Evolutionary conservation across 2,329 filamentous ascomycete genomes (phyloP).

Genomic region (Zymoseptoria passerinii): DNA sequence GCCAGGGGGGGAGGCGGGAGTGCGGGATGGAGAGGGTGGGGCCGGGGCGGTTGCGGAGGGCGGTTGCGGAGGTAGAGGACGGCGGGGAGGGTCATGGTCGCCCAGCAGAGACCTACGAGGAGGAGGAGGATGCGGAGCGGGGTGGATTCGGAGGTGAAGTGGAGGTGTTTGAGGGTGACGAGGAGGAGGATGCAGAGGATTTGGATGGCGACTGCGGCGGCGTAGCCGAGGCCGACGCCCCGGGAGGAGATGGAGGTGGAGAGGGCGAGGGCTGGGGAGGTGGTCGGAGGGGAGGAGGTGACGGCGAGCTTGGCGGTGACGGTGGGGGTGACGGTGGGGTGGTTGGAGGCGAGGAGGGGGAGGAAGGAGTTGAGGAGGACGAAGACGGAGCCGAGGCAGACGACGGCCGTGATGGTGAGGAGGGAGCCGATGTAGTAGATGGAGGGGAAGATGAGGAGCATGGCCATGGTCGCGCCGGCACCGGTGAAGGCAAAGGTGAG

Average conservation of each 20-base stretch:
- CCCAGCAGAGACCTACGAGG: constrained; percentile 81
- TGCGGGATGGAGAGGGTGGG: constrained; percentile 56
- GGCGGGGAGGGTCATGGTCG: constrained; percentile 73
- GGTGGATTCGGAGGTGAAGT: constrained; percentile 64
- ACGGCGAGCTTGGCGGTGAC: not conserved
- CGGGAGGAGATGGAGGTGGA: constrained; percentile 81
- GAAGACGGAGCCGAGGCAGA: constrained; percentile 87
- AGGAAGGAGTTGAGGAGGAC: constrained; percentile 92
- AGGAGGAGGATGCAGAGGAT: constrained; percentile 68
- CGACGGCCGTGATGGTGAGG: constrained; percentile 77
- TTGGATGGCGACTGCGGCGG: constrained; percentile 72
- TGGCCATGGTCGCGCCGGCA: constrained; percentile 68
- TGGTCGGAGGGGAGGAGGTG: not conserved
- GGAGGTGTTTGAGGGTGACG: constrained; percentile 43
- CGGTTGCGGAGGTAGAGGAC: constrained; percentile 64
- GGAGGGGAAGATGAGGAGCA: constrained; percentile 64
- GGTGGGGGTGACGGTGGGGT: constrained; percentile 46
- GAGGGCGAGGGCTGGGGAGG: constrained; percentile 60
- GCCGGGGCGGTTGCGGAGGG: constrained; percentile 54
- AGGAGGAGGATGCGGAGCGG: constrained; percentile 75
- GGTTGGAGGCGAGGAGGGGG: constrained; percentile 75
- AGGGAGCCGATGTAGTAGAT: constrained; percentile 73
- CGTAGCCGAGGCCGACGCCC: constrained; percentile 85
- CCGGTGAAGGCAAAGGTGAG: constrained; percentile 72
- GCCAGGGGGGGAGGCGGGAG: constrained; percentile 7